Base-by-base conservation (phyloP, 768 basidiomycete genomes). In the Xerocomus brunneocitrinus region DNA sequence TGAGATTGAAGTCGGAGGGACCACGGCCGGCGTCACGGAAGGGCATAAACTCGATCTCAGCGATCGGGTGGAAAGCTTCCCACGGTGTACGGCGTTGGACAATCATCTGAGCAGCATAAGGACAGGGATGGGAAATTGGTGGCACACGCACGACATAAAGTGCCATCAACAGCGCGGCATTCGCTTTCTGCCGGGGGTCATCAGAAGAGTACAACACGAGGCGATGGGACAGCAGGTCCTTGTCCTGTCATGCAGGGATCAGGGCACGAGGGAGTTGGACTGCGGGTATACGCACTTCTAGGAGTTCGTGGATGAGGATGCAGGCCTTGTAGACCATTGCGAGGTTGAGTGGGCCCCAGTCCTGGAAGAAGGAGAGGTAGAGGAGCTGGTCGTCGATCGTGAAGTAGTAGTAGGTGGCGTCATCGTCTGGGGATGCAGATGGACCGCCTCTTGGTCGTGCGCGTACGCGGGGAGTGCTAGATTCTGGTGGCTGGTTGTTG, bases 11-110 rank as follows among this genome's bases (percentile, higher is more conserved):
- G 70, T 98, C 94, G 8, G 91, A 90, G 12, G 84, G 83, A 1
- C 93, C 94, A 38, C 90, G 82, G 4, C 95, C 95, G 19, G 97
- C 97, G 63, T 99, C 97, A 54, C 97, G 81, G 67, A 98, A 98
- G 14, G 91, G 87, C 85, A 92, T 90, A 66, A 95, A 92, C 71
- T 95, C 91, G 35, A 94, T 67, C 64, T 92, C 85, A 31, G 93
- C 90, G 49, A 98, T 86, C 3, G 95, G 95, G 59, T 91, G 85
- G 67, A 98, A 95, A 3, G 94, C 93, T 70, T 95, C 91, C 85
- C 91, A 95, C 30, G 95, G 95, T 19, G 89, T 81, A 54, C 86
- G 85, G 50, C 88, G 79, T 69, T 88, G 85, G 1, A 97, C 93
- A 60, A 98, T 94, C 84, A 98, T 87, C 94, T 97, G 64, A 50